Conservation (phyloP, 176 grass and related monocot genomes). For the Raddia distichophylla region DNA sequence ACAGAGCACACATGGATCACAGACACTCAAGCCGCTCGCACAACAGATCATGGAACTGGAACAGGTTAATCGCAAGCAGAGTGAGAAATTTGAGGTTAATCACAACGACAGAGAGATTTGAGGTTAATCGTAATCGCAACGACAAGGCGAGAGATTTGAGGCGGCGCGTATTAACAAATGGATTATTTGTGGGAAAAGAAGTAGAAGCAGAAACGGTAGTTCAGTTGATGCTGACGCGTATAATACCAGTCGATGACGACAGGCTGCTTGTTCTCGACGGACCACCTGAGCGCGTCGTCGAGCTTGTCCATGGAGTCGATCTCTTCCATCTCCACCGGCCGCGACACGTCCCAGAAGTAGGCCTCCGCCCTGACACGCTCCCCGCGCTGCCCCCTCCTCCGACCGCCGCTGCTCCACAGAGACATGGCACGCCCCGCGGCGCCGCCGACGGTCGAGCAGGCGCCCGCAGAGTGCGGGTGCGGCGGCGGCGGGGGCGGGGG, state of each 20-base stretch:
- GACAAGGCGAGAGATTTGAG: neutral
- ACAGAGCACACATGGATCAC: neutral
- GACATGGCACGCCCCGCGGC: constrained; percentile 25
- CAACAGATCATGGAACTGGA: neutral
- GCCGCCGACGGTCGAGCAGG: constrained; percentile 52
- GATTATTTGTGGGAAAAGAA: neutral
- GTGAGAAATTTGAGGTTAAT: neutral
- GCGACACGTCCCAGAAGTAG: constrained; percentile 76
- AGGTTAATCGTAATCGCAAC: neutral
- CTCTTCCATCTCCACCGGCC: constrained; percentile 79
- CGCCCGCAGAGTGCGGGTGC: constrained; percentile 21
- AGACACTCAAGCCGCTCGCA: neutral
- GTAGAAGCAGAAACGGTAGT: neutral
- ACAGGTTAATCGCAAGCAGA: neutral
- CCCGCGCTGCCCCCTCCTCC: neutral
- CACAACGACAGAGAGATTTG: neutral
- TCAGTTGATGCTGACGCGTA: too few species aligned
- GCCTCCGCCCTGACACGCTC: constrained; percentile 40
- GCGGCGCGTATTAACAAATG: neutral
- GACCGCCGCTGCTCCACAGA: constrained; percentile 18
- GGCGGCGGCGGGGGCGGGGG: neutral
- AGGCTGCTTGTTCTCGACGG: constrained; percentile 60
- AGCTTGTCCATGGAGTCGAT: constrained; percentile 74
- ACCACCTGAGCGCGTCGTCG: constrained; percentile 62
- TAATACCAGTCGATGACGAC: constrained; percentile 88